These are phyloP conservation scores for Calonectria honghensis DNA, from an alignment of 2,329 filamentous ascomycete genomes.

Conservation along the genomic window DNA sequence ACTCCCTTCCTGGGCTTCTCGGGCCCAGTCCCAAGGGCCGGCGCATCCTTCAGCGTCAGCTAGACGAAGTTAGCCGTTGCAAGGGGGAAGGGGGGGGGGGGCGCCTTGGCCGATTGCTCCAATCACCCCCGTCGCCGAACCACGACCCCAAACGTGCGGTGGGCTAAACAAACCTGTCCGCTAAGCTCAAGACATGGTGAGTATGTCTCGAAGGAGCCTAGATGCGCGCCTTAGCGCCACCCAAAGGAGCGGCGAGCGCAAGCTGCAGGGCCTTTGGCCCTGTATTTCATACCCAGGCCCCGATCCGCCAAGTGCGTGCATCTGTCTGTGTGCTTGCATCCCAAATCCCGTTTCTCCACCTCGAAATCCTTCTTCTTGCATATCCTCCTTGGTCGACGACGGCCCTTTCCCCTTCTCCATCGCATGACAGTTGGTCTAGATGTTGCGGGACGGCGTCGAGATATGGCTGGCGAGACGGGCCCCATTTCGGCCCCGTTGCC, in stretches of 20 bases:
- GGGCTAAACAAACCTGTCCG: background rate
- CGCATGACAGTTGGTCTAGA: slow-evolving; percentile 1
- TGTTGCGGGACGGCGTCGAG: slow-evolving; percentile 4
- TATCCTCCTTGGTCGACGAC: background rate
- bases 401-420: background rate
- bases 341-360: background rate
- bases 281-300: slow-evolving; percentile 9
- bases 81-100: background rate
- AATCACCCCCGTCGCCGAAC: background rate
- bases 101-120: background rate
- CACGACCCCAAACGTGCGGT: slow-evolving; percentile 22
- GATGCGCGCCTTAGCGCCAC: slow-evolving; percentile 11
- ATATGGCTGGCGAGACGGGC: slow-evolving; percentile 32
- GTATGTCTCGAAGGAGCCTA: slow-evolving; percentile 4
- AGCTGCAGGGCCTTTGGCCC: background rate
- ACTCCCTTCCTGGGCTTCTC: background rate
- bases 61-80: slow-evolving; percentile 18
- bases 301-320: background rate
- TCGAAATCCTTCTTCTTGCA: background rate
- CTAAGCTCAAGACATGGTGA: slow-evolving; percentile 1
- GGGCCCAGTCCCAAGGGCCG: background rate
- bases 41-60: background rate
- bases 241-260: background rate
- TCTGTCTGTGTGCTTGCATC: background rate
- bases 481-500: slow-evolving; percentile 31